These are phyloP conservation scores for Funneliformis mosseae DNA, from an alignment of 192 early-diverging fungal genomes.

Conservation along the genomic window DNA sequence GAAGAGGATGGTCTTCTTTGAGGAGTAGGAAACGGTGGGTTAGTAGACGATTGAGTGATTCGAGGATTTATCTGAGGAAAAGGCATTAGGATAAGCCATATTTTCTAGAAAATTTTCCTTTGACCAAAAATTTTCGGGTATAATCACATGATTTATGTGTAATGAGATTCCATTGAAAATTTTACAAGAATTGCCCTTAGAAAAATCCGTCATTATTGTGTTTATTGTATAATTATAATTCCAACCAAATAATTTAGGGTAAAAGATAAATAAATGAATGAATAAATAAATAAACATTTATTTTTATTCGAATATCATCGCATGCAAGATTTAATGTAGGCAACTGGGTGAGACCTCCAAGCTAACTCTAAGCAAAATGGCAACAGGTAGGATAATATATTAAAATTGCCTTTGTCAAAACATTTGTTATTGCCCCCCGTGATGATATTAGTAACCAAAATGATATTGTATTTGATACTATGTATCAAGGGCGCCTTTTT, in stretches of 20 bases:
- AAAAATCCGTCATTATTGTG: too few species aligned
- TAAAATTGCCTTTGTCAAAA: neutral
- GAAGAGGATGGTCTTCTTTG: neutral
- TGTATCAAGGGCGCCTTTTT: neutral
- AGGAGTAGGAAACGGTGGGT: neutral
- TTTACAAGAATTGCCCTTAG: too few species aligned
- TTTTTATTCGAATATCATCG: too few species aligned
- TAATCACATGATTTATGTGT: neutral
- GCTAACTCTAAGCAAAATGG: conserved; percentile 12
- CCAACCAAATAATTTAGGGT: too few species aligned
- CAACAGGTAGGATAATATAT: conserved; percentile 13
- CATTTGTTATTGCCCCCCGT: neutral
- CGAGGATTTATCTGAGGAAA: neutral
- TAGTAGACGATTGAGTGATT: neutral
- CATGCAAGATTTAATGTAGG: neutral
- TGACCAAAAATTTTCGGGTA: neutral
- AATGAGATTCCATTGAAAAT: too few species aligned
- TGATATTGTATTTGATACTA: neutral
- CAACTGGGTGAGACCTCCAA: conserved; percentile 10
- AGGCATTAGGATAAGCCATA: neutral
- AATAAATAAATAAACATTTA: too few species aligned
- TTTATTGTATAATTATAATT: too few species aligned
- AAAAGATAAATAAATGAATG: too few species aligned
- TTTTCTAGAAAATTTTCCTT: neutral
- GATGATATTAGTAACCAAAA: neutral